Evolutionary conservation across 1,284 basidiomycete species (phyloP).

Genomic region (Rhodotorula mucilaginosa): DNA sequence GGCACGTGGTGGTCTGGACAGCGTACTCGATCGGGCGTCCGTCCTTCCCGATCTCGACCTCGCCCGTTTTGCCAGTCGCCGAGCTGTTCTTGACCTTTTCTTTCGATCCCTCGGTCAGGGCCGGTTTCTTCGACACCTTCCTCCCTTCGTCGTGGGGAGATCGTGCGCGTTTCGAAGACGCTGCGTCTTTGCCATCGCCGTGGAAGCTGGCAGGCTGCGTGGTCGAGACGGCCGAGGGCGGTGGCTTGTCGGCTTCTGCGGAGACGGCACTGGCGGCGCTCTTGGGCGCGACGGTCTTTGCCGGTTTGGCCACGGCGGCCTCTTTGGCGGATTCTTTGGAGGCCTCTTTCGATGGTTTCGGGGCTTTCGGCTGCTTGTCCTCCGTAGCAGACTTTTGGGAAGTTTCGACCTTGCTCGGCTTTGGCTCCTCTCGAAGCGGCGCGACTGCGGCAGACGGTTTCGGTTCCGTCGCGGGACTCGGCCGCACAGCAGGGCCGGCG

Average conservation of each 20-base stretch:
- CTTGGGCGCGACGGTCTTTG: too few species aligned
- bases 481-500: too few species aligned
- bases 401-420: too few species aligned
- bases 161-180: neutral
- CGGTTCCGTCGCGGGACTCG: too few species aligned
- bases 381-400: too few species aligned
- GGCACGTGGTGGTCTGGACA: conserved; percentile 27
- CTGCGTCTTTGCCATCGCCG: neutral
- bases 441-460: too few species aligned
- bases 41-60: neutral
- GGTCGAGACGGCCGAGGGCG: neutral
- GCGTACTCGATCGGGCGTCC: neutral
- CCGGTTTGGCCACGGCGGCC: too few species aligned
- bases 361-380: too few species aligned
- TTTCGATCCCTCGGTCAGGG: neutral
- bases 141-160: neutral
- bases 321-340: too few species aligned
- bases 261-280: neutral
- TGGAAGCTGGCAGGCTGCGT: neutral
- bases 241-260: neutral
- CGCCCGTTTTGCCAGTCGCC: neutral
- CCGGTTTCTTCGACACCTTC: neutral
- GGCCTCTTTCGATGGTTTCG: too few species aligned
- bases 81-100: too few species aligned
- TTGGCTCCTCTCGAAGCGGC: too few species aligned